Evolutionary conservation across 441 rosid species (phyloP), one percentile per base, ranked within the genome.

Genomic region (Arabidopsis hybrid): DNA sequence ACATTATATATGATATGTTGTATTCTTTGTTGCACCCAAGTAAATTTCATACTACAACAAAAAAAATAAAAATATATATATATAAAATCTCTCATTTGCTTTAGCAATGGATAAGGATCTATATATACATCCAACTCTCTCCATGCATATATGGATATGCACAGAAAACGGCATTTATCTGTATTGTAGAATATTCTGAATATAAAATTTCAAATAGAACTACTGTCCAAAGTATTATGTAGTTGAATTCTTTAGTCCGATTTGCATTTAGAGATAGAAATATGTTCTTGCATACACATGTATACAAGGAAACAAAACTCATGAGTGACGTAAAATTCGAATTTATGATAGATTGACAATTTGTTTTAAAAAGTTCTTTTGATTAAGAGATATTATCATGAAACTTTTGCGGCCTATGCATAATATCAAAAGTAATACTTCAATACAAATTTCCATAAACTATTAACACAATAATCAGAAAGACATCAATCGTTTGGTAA

Each of bases 91-190:
- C 29, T 21, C 47, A 45, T 21, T 45, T 55, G 63, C 64, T 45
- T 56, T 68, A 36, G n/a, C 65, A 55, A 43, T 73, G 50, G 64
- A 45, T 64, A 64, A 64, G 21, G 18, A 21, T 21, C 50, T 50
- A 17, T 17, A 49, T 65, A 49, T 34, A 5, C 18, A 34, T 64
- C 57, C 40, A 29, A 40, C 53, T 46, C 7, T 35, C 62, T 34
- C 69, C 12, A 62, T 62, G 42, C 51, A 60, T 46, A 65, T 29
- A 57, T 73, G 71, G 51, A 29, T 64, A 64, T 65, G 42, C 71
- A 47, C 58, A 26, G 9, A 45, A 64, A 73, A 45, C 51, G 26
- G 52, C 9, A 65, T 57, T 26, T 17, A 49, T 31, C 62, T 17
- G 2, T 40, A 17, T 42, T 36, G 38, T 26, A 56, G n/a, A 46